phyloP scores from a whole-genome alignment of 163 green algal genomes.

The Trebouxia gelatinosa region DNA sequence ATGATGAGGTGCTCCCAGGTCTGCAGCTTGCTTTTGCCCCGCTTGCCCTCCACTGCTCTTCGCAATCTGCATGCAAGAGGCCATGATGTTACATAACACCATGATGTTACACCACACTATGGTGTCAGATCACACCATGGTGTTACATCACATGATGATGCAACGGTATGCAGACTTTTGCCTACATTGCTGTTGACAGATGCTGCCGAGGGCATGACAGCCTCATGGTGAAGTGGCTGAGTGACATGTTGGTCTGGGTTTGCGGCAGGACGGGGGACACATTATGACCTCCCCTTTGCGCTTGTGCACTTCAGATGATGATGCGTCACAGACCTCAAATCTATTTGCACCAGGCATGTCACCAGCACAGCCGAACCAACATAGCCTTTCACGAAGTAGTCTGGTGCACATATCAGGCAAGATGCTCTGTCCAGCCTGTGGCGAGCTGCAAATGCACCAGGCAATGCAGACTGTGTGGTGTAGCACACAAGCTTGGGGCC shows the following conservation, averaged over 20 bases:
- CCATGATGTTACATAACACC: not conserved
- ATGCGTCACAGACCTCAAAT: no score
- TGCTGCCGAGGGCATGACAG: not conserved
- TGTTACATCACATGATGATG: not conserved
- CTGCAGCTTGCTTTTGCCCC: constrained; percentile 28
- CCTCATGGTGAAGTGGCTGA: not conserved
- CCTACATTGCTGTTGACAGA: not conserved
- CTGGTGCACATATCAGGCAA: no score
- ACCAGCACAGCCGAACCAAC: not conserved
- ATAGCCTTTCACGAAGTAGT: no score
- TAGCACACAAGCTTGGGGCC: no score
- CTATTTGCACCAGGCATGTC: no score
- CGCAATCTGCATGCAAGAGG: constrained; percentile 27
- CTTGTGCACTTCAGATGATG: no score
- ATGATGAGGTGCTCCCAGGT: constrained; percentile 71
- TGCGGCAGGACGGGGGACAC: no score
- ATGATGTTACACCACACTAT: not conserved
- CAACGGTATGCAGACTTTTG: not conserved
- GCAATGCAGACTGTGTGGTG: no score
- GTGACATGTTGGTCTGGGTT: not conserved
- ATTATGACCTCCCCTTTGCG: no score
- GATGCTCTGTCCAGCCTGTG: not conserved
- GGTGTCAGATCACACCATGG: not conserved
- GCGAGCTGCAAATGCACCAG: not conserved
- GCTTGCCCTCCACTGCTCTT: constrained; percentile 30